Base-by-base conservation (phyloP, 495 filamentous ascomycete species). In the Trichoderma reesei region DNA sequence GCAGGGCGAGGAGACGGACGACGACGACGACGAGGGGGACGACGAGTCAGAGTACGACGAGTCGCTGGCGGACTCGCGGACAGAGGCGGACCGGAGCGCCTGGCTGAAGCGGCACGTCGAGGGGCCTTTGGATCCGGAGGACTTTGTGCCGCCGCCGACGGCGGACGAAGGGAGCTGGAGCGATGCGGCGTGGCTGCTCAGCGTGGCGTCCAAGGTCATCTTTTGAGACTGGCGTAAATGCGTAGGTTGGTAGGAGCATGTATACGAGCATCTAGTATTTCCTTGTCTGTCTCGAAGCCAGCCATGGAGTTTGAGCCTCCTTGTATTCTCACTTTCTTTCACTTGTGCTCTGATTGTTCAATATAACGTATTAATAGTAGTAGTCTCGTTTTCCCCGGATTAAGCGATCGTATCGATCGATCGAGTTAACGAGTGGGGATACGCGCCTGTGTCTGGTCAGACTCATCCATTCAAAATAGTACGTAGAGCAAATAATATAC, bases 121-220 rank as follows among this genome's bases (percentile, higher is more conserved):
- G 31, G 51, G 51, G 3, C 51, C 51, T 56, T 14, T 56, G 20
- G 51, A 56, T 5, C 51, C 51, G 3, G 51, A 56, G 20, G 51
- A 56, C 8, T 56, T 79, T 39, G 79, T 78, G 37, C 76, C 79
- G 0, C 80, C 79, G 0, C 75, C 74, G 59, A 67, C 72, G 60
- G 79, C 82, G 38, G 78, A 85, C 61, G 80, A 78, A 13, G 84
- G 86, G 14, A 86, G 83, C 9, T 95, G 90, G 91, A 82, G 87
- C 65, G 92, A 96, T 77, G 91, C 89, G 41, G 83, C 87, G 34
- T 96, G 90, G 92, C 74, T 96, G 65, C 76, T 96, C 60, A 86
- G 84, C 59, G 85, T 92, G 60, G 87, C 90, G 31, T 87, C 84
- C 41, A 89, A 86, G 66, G 85, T 90, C 26, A 73, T 95, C 31